phyloP scores from a whole-genome alignment of 495 filamentous ascomycete genomes.

The Hypoxylon trugodes region DNA sequence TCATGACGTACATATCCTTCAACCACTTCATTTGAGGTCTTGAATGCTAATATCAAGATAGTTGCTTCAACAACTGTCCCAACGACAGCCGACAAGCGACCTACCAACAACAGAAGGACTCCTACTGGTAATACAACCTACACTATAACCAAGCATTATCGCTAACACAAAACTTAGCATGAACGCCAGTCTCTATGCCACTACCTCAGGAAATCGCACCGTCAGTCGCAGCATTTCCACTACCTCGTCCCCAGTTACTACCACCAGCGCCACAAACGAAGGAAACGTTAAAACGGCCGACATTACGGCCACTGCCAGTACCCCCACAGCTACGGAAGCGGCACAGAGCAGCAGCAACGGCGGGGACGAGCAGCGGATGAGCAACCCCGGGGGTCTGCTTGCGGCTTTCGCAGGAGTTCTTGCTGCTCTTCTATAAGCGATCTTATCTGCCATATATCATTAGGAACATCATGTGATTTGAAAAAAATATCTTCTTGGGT shows the following conservation, averaged over 20 bases:
- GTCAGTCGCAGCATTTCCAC: constrained; percentile 14
- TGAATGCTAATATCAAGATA: constrained; percentile 24
- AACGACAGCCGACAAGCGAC: constrained; percentile 45
- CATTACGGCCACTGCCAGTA: neutral
- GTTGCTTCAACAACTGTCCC: constrained; percentile 61
- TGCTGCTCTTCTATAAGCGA: constrained; percentile 11
- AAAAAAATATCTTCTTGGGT: too few relatives aligned
- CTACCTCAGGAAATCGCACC: constrained; percentile 21
- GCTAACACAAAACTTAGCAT: constrained; percentile 12
- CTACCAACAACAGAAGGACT: constrained; percentile 46
- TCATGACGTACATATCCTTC: constrained; percentile 47
- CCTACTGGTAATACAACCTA: constrained; percentile 46
- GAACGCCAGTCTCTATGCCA: constrained; percentile 31
- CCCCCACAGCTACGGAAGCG: neutral
- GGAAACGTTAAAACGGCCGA: constrained; percentile 5
- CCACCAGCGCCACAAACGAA: constrained; percentile 17
- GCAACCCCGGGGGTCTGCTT: constrained; percentile 3
- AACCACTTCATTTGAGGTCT: constrained; percentile 1
- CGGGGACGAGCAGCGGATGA: constrained; percentile 7
- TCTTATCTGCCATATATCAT: too few relatives aligned
- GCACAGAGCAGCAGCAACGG: constrained; percentile 13
- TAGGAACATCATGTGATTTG: too few relatives aligned
- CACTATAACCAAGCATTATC: too few relatives aligned
- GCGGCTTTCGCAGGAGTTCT: constrained; percentile 15
- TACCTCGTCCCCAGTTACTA: constrained; percentile 1